Conservation (phyloP, 1,139 yeast species). For the Kluyveromyces sp. region DNA sequence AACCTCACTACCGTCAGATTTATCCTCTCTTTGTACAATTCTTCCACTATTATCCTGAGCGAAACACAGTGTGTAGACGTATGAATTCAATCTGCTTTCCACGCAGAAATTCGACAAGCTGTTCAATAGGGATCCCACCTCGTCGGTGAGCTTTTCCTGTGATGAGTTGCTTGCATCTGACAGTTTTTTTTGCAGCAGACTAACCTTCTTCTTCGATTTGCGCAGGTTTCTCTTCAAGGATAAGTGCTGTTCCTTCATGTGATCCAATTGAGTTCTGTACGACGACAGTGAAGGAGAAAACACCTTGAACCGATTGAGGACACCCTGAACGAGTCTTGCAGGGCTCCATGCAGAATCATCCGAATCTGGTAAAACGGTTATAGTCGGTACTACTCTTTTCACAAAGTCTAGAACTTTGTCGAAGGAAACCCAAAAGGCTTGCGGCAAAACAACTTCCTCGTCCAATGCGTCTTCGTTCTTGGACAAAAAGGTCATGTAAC, state of each 20-base stretch:
- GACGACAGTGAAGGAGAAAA: slow-evolving; percentile 1
- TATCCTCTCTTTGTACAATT: slow-evolving; percentile 22
- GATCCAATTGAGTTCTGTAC: slow-evolving; percentile 18
- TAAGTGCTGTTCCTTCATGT: slow-evolving; percentile 10
- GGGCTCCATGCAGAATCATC: background rate
- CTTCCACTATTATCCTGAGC: slow-evolving; percentile 13
- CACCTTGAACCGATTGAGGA: background rate
- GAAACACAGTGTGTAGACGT: slow-evolving; percentile 22
- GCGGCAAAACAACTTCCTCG: slow-evolving; percentile 16
- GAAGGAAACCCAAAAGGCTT: slow-evolving; percentile 14
- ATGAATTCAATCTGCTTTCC: slow-evolving; percentile 18
- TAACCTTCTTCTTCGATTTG: slow-evolving; percentile 13
- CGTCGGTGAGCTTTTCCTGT: background rate
- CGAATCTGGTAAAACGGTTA: background rate
- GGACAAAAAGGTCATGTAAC: slow-evolving; percentile 46
- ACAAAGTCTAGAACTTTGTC: slow-evolving; percentile 15
- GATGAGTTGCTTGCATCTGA: background rate
- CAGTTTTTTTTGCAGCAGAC: background rate
- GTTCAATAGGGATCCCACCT: slow-evolving; percentile 4
- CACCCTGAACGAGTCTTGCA: background rate
- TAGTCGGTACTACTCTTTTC: slow-evolving; percentile 11
- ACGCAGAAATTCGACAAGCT: slow-evolving; percentile 11
- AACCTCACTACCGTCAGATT: slow-evolving; percentile 19
- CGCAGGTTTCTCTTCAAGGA: slow-evolving; percentile 5
- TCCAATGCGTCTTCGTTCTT: slow-evolving; percentile 15